Base-by-base conservation (phyloP, 176 grass and related monocot genomes). In the Areca catechu region DNA sequence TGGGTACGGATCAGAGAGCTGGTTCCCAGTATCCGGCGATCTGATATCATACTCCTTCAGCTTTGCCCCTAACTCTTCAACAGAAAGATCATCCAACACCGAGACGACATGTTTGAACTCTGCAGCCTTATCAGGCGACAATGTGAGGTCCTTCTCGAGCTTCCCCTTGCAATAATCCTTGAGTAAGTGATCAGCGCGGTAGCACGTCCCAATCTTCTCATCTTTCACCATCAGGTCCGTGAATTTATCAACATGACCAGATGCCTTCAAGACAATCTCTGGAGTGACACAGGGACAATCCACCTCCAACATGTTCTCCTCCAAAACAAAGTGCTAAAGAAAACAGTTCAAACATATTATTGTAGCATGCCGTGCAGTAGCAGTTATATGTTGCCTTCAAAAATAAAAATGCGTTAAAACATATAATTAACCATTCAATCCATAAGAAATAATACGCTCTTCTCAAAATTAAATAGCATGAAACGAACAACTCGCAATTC, bases 141-240 rank as follows among this genome's bases (percentile, higher is more conserved):
- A 74, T 50, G 65, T 69, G 28, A 80, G 79, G 50, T 93, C 83
- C 66, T 93, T 93, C 72, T 93, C 88, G 43, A 93, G 65, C 48
- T 84, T 93, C 70, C 84, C 88, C 53, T 93, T 93, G 83, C 83
- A 93, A 18, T 78, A 80, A 58, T 93, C 80, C 76, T 93, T 93
- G 4, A 93, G 50, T 20, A 88, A 60, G 69, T 93, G 83, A 21
- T 93, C 80, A 64, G 88, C 88, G 5, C 83, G 79, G 66, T 93
- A 93, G 61, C 88, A 93, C 54, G 66, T 93, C 15, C 88, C 88
- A 18, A 80, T 88, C 52, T 93, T 93, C 54, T 88, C 88, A 50
- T 93, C 88, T 61, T 88, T 93, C 50, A 93, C 88, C 88, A 93
- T 93, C 51, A 93, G 72, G 28, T 93, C 88, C 5, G 88, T 93